Evolutionary conservation across 108 stramenopile genomes (phyloP).

Genomic region (Cylindrotheca closterium): DNA sequence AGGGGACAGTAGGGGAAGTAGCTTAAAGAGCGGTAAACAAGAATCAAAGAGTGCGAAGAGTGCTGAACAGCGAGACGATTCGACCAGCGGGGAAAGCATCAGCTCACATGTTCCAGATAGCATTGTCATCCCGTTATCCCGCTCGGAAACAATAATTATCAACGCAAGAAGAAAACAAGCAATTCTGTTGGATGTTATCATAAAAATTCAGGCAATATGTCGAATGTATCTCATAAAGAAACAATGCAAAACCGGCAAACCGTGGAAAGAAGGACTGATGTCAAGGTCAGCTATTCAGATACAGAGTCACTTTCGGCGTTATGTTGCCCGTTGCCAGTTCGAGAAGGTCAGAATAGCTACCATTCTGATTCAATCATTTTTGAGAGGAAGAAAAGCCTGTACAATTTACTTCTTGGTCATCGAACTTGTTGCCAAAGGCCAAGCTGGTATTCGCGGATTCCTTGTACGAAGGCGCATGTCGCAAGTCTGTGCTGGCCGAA

Average conservation of each 20-base stretch:
- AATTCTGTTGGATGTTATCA: slow-evolving; percentile 36
- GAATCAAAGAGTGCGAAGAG: too few relatives aligned
- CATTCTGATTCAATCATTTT: slow-evolving; percentile 14
- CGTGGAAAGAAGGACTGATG: not conserved
- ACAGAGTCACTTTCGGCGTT: slow-evolving; percentile 10
- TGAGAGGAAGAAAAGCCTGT: slow-evolving; percentile 17
- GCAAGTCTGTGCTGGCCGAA: slow-evolving; percentile 8
- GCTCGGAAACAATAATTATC: slow-evolving; percentile 43
- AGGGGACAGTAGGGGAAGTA: not conserved
- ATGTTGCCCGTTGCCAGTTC: not conserved
- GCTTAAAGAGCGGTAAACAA: not conserved
- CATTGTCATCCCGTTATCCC: slow-evolving; percentile 18
- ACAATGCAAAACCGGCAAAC: not conserved
- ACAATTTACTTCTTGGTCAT: slow-evolving; percentile 9
- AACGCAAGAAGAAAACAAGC: slow-evolving; percentile 45
- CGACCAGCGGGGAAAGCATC: not conserved
- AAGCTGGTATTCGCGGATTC: slow-evolving; percentile 39
- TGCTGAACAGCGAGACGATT: not conserved
- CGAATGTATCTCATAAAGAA: slow-evolving; percentile 23
- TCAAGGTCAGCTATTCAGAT: slow-evolving; percentile 4
- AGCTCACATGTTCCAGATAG: slow-evolving; percentile 3
- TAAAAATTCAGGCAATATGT: slow-evolving; percentile 31
- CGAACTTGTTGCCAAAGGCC: slow-evolving; percentile 20
- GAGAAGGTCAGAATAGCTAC: not conserved
- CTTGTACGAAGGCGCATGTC: slow-evolving; percentile 22